Base-by-base conservation (phyloP, 2,329 filamentous ascomycete species). In the Aspergillus melleus region DNA sequence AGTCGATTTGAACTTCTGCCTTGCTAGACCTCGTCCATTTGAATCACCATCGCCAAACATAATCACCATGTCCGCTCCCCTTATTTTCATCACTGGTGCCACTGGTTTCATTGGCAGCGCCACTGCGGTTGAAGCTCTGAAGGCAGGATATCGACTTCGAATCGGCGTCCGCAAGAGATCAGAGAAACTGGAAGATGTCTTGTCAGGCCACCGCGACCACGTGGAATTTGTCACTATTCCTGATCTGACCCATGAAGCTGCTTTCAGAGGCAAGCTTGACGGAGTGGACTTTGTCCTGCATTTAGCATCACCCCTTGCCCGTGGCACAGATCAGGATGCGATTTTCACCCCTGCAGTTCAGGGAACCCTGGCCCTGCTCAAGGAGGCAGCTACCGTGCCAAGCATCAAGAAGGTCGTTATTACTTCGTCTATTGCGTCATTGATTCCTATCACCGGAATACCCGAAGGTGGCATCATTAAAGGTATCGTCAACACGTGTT, bases 41-140 rank as follows among this genome's bases (percentile, higher is more conserved):
- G n/a, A 26, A 49, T 24, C 24, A 24, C 6, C 24, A 6, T 24
- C 24, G 6, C 6, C 24, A 24, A 3, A 24, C 24, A 24, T 24
- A 24, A 3, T 24, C 24, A 24, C 24, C 6, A 24, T 24, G 24
- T 24, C 24, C 6, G 24, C 3, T 6, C 6, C 24, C 24, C 52
- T 70, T 10, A 60, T 71, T 36, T 70, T 70, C 54, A 67, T 71
- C 14, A 72, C 70, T 6, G 68, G 70, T 2, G 66, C 64, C 10
- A 62, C 64, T 2, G 70, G 69, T 10, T 71, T 70, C 30, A 64
- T 72, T 49, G 70, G 70, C 5, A 68, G 66, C 4, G 61, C 61
- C 26, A 64, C 62, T 4, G 66, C 65, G 4, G 4, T 66, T 6
- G 61, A 59, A 32, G 64, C 67, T 11, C 53, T 71, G 3, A 65